A percentile compares a stretch with the other conserved stretches of the same genome.
These are phyloP conservation scores for Fusarium continuum DNA, from an alignment of 2,329 filamentous ascomycete genomes.

Conservation along the genomic window DNA sequence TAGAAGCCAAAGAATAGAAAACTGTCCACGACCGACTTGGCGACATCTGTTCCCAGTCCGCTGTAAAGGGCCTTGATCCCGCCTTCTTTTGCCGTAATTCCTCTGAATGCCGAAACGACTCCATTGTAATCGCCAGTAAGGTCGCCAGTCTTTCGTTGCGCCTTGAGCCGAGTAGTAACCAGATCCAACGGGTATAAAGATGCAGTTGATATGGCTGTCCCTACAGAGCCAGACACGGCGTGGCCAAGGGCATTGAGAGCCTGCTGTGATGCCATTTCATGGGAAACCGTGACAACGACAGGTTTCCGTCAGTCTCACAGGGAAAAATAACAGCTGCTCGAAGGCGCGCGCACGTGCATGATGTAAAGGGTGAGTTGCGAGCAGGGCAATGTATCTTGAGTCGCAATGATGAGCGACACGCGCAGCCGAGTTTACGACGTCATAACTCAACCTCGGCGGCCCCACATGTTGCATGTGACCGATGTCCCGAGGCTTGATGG, in stretches of 20 bases:
- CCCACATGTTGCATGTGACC: slow-evolving; percentile 31
- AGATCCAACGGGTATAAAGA: slow-evolving; percentile 84
- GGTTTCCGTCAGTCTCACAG: background rate
- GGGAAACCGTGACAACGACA: background rate
- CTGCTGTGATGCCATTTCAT: slow-evolving; percentile 46
- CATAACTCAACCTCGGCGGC: slow-evolving; percentile 32
- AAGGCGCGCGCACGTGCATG: slow-evolving; percentile 12
- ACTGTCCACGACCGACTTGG: slow-evolving; percentile 76
- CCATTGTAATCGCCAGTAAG: slow-evolving; percentile 65
- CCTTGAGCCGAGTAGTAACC: slow-evolving; percentile 82
- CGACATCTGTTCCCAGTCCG: slow-evolving; percentile 70
- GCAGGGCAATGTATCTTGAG: slow-evolving; percentile 7
- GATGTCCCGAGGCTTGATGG: slow-evolving; percentile 17
- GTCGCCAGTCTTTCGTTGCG: slow-evolving; percentile 69
- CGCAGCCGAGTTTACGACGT: slow-evolving; percentile 29
- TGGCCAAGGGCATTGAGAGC: slow-evolving; percentile 80
- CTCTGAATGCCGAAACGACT: slow-evolving; percentile 73
- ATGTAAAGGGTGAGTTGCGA: slow-evolving; percentile 6
- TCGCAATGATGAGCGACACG: slow-evolving; percentile 9
- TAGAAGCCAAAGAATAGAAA: slow-evolving; percentile 91
- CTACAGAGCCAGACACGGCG: slow-evolving; percentile 80
- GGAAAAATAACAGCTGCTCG: background rate
- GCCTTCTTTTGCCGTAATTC: slow-evolving; percentile 78
- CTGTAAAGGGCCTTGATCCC: slow-evolving; percentile 75
- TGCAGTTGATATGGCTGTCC: slow-evolving; percentile 81